Conservation (phyloP, 495 filamentous ascomycete species). For the Trichocladium uniseriatum region DNA sequence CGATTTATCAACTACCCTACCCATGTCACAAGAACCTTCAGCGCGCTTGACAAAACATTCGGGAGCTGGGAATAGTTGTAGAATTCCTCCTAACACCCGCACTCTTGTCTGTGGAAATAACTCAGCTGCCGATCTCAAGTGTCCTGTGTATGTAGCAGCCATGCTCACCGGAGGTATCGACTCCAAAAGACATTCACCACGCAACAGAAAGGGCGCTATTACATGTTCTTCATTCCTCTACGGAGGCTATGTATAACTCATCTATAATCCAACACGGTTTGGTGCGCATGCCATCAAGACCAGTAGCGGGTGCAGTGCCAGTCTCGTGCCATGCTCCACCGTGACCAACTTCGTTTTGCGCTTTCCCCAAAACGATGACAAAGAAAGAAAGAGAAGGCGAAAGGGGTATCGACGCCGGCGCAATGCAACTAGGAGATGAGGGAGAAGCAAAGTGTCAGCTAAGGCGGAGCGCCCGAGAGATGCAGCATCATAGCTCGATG, state of each 20-base stretch:
- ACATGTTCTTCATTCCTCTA: not conserved
- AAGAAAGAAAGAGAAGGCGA: not conserved
- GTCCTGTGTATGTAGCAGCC: no score
- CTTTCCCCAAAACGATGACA: not conserved
- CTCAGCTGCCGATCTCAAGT: no score
- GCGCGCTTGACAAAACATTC: no score
- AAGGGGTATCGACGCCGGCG: constrained; percentile 15
- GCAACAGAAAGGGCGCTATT: not conserved
- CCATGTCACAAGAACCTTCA: no score
- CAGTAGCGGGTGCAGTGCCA: no score
- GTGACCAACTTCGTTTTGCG: not conserved
- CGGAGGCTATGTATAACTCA: not conserved
- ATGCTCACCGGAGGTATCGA: no score
- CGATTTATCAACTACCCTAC: no score
- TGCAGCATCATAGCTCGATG: constrained; percentile 33
- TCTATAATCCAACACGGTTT: not conserved
- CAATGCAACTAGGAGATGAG: constrained; percentile 3
- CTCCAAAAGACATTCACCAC: no score
- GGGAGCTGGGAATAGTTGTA: no score
- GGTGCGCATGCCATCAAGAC: no score
- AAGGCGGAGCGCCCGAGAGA: not conserved
- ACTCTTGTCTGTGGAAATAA: no score
- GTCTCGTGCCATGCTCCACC: not conserved
- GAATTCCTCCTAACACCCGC: no score
- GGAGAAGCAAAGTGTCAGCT: not conserved